Evolutionary conservation across 2,329 filamentous ascomycete genomes (phyloP).

Genomic region (Thielaviopsis populi): DNA sequence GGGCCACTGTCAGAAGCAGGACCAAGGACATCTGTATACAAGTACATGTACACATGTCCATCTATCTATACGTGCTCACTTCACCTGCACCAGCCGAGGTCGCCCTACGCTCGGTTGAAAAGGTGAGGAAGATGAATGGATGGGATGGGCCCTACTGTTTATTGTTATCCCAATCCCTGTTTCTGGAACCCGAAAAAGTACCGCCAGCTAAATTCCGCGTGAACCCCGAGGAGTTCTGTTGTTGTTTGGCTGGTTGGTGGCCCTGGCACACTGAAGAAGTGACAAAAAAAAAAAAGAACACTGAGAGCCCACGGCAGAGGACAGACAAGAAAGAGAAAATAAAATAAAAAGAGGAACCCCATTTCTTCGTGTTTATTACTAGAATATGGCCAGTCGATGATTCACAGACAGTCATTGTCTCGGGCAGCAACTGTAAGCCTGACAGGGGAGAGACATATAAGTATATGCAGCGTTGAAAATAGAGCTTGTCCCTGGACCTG

Average conservation of each 20-base stretch:
- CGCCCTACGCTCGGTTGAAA: neutral
- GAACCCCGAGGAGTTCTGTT: neutral
- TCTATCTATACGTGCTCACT: too few species aligned
- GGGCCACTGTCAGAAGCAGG: too few species aligned
- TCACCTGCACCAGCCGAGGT: neutral
- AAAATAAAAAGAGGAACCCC: too few species aligned
- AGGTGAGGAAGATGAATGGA: neutral
- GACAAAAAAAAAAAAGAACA: neutral
- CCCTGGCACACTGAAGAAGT: too few species aligned
- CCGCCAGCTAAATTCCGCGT: neutral
- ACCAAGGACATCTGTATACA: too few species aligned
- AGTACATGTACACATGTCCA: too few species aligned
- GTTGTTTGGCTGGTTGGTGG: neutral
- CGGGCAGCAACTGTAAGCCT: neutral
- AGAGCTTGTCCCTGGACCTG: too few species aligned
- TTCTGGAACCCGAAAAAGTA: neutral
- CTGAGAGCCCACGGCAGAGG: neutral
- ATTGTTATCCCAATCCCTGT: neutral
- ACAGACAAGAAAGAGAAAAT: neutral
- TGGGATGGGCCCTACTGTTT: neutral
- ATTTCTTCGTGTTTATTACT: too few species aligned
- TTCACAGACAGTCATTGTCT: neutral
- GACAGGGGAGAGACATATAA: too few species aligned
- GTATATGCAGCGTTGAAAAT: too few species aligned
- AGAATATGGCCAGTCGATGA: neutral